phyloP scores from a whole-genome alignment of 116 monocot species.

The Zostera marina region DNA sequence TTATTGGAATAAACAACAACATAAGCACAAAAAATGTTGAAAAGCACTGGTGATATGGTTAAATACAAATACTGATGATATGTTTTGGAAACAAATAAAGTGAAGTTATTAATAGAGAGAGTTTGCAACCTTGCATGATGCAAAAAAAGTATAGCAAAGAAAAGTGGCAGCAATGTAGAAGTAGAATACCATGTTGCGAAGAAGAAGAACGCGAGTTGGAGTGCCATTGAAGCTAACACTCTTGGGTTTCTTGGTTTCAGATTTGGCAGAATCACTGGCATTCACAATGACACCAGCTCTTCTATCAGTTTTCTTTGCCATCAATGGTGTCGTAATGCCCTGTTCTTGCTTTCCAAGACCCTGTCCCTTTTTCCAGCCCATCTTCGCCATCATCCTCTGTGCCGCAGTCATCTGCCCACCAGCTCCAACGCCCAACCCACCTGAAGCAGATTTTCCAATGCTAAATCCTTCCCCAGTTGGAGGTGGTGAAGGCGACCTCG shows the following conservation, averaged over 20 bases:
- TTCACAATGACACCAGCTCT: slow-evolving; percentile 96
- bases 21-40: too few species aligned
- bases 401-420: slow-evolving; percentile 98
- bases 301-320: slow-evolving; percentile 95
- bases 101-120: too few species aligned
- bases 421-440: slow-evolving; percentile 70
- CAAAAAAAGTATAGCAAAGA: too few species aligned
- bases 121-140: background rate
- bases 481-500: slow-evolving; percentile 70
- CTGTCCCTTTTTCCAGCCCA: slow-evolving; percentile 99
- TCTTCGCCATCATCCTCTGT: slow-evolving; percentile 99
- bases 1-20: too few species aligned
- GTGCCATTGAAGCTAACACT: slow-evolving; percentile 52
- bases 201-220: slow-evolving; percentile 75
- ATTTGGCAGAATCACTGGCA: slow-evolving; percentile 44
- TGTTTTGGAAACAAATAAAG: too few species aligned
- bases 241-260: slow-evolving; percentile 69
- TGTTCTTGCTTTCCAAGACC: slow-evolving; percentile 95
- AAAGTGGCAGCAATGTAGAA: background rate
- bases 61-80: too few species aligned
- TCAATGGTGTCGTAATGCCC: slow-evolving; percentile 86
- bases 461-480: slow-evolving; percentile 54
- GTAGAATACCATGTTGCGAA: slow-evolving; percentile 73
- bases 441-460: slow-evolving; percentile 64
- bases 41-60: too few species aligned